These are phyloP conservation scores for Deuterostichococcus epilithicus DNA, from an alignment of 139 green algal species.

Conservation along the genomic window DNA sequence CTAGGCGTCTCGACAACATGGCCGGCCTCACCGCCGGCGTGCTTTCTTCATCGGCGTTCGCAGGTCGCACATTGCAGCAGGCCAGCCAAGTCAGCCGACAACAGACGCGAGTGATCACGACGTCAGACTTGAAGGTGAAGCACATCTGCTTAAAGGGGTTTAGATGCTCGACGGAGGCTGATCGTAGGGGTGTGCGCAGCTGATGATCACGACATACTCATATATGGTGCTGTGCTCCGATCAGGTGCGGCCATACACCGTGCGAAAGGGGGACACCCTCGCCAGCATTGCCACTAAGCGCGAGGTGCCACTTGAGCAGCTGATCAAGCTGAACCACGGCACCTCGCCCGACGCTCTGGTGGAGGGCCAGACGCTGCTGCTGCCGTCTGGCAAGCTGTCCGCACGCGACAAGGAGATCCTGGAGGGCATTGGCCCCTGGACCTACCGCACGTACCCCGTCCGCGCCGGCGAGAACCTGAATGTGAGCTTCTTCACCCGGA, in stretches of 20 bases:
- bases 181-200: too few relatives aligned
- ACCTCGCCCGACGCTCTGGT: conserved; percentile 30
- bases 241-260: conserved; percentile 80
- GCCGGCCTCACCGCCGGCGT: background rate
- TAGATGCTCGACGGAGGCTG: too few relatives aligned
- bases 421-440: conserved; percentile 58
- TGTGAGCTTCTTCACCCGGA: too few relatives aligned
- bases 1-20: background rate
- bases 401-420: conserved; percentile 77
- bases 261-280: conserved; percentile 76
- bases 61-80: background rate
- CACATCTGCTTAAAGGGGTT: too few relatives aligned
- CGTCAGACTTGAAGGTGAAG: background rate
- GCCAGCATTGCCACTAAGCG: conserved; percentile 76
- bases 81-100: background rate
- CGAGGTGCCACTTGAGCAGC: conserved; percentile 51
- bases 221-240: too few relatives aligned
- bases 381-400: conserved; percentile 75
- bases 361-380: conserved; percentile 75
- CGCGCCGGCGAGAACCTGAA: conserved; percentile 58
- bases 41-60: background rate
- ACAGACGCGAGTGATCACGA: background rate
- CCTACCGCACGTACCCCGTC: conserved; percentile 68
- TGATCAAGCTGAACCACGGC: conserved; percentile 59
- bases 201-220: too few relatives aligned